Evolutionary conservation across 1,139 yeast species (phyloP).

Genomic region (Yamadazyma dushanensis): DNA sequence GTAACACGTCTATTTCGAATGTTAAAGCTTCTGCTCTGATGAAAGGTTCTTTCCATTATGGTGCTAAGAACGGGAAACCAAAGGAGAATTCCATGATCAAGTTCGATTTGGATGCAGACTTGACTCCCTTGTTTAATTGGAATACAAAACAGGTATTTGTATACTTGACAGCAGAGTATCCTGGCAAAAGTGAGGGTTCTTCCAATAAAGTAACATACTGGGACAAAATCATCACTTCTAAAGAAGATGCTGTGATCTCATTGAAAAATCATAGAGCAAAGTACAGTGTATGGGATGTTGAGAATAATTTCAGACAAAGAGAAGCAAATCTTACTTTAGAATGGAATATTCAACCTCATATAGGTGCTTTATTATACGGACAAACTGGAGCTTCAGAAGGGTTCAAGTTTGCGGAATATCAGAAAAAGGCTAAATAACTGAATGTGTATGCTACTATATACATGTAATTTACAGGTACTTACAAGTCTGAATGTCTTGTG

Average conservation of each 20-base stretch:
- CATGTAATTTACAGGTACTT: conserved; percentile 4
- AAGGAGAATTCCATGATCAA: conserved; percentile 76
- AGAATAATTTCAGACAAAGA: conserved; percentile 62
- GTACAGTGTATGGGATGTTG: conserved; percentile 88
- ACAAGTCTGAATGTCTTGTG: no score
- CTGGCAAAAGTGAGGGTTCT: conserved; percentile 54
- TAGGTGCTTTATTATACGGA: conserved; percentile 80
- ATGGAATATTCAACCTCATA: conserved; percentile 91
- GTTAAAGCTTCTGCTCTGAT: conserved; percentile 43
- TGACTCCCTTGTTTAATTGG: conserved; percentile 87
- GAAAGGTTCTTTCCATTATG: conserved; percentile 71
- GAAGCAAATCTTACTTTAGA: conserved; percentile 71
- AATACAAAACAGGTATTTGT: conserved; percentile 93
- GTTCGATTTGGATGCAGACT: conserved; percentile 67
- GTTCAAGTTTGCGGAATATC: conserved; percentile 30
- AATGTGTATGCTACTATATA: conserved; percentile 1
- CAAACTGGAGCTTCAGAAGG: conserved; percentile 36
- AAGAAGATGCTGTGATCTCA: conserved; percentile 57
- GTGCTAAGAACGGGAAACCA: conserved; percentile 65
- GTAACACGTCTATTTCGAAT: conserved; percentile 42
- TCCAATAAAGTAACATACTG: conserved; percentile 79
- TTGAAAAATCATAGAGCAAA: conserved; percentile 61
- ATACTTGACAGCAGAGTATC: conserved; percentile 86
- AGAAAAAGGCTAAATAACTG: conserved; percentile 13
- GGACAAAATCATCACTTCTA: conserved; percentile 74